Conservation (phyloP, 1,139 yeast species). For the Candida sp. region DNA sequence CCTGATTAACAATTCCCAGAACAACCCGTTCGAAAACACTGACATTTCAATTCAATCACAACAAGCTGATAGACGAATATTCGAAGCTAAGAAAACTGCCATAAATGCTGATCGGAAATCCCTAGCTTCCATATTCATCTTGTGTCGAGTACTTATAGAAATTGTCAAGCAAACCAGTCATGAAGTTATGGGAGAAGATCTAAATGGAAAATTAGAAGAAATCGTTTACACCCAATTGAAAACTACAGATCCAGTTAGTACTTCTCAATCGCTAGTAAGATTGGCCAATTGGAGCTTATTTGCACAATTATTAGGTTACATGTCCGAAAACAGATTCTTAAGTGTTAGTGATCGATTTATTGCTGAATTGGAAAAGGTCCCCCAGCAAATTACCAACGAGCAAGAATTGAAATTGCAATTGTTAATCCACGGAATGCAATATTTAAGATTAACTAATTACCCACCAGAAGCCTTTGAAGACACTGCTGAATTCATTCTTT, state of each 20-base stretch:
- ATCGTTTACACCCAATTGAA: constrained; percentile 89
- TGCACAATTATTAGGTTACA: constrained; percentile 84
- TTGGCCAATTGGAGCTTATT: constrained; percentile 94
- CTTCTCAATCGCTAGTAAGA: constrained; percentile 62
- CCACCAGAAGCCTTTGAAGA: constrained; percentile 93
- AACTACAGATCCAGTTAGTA: constrained; percentile 77
- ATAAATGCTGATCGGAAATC: constrained; percentile 86
- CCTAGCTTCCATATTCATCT: constrained; percentile 78
- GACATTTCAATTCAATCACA: constrained; percentile 16
- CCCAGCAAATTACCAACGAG: constrained; percentile 47
- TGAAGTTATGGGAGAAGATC: constrained; percentile 70
- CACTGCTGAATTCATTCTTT: constrained; percentile 82
- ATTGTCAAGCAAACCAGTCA: constrained; percentile 85
- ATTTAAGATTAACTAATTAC: constrained; percentile 70
- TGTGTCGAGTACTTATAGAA: constrained; percentile 92
- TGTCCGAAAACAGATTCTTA: constrained; percentile 80
- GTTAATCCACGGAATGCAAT: constrained; percentile 88
- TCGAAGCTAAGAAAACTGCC: constrained; percentile 64
- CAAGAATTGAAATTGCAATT: constrained; percentile 74
- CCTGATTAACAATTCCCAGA: neutral
- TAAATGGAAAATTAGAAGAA: constrained; percentile 85
- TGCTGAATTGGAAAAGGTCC: constrained; percentile 85
- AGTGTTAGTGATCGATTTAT: constrained; percentile 93
- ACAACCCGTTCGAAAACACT: neutral
- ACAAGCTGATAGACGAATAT: constrained; percentile 29